Conservation (phyloP, 768 basidiomycete species). For the Cytidiella melzeri region DNA sequence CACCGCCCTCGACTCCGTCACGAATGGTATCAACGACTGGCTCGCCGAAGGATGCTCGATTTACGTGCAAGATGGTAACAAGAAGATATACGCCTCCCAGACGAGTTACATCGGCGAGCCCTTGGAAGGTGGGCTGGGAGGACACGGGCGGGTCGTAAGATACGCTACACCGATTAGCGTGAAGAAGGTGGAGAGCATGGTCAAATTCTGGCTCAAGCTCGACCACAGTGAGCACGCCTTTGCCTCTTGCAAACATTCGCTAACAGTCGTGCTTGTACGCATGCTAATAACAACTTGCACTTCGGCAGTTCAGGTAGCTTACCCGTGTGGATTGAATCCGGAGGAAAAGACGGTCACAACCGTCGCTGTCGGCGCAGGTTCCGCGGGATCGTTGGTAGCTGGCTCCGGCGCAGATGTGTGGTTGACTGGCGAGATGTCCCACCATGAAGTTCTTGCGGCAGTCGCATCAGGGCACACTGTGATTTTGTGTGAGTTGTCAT, state of each 20-base stretch:
- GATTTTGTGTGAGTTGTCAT: conserved; percentile 62
- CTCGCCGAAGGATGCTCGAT: conserved; percentile 40
- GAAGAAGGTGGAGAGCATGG: conserved; percentile 52
- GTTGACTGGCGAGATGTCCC: conserved; percentile 90
- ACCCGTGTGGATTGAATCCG: conserved; percentile 23
- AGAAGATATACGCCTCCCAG: conserved; percentile 9
- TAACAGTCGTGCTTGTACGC: conserved; percentile 15
- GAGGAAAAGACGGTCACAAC: conserved; percentile 35
- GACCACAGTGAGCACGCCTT: conserved; percentile 43
- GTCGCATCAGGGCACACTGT: conserved; percentile 73
- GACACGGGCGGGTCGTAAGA: conserved; percentile 63
- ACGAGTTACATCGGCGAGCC: conserved; percentile 12
- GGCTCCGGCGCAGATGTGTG: conserved; percentile 78
- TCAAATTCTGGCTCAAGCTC: conserved; percentile 64
- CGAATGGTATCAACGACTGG: conserved; percentile 90
- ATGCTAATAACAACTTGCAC: conserved; percentile 12
- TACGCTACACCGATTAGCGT: conserved; percentile 53
- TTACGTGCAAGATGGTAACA: background rate
- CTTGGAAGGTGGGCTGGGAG: conserved; percentile 32
- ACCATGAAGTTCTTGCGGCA: conserved; percentile 84
- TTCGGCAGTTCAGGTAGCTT: conserved; percentile 68
- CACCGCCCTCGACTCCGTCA: conserved; percentile 79
- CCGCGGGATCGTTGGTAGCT: conserved; percentile 72
- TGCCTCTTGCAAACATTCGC: conserved; percentile 10
- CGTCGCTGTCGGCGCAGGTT: conserved; percentile 89